Evolutionary conservation across 2,329 filamentous ascomycete species (phyloP), one percentile per base, ranked within the genome.

Genomic region (Monilinia polystroma): DNA sequence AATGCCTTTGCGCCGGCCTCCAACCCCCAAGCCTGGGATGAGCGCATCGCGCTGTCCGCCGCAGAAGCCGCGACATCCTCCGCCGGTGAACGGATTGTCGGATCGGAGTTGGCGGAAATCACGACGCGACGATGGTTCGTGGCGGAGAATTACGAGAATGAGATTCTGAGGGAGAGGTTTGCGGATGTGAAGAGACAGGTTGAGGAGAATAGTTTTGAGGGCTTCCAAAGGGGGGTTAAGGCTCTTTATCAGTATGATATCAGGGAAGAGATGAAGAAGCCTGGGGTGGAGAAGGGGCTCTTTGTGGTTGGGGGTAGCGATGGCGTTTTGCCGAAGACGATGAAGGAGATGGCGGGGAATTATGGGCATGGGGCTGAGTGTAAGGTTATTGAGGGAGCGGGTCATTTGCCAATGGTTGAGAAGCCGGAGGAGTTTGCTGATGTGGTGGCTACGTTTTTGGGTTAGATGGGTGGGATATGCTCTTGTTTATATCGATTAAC

Each of bases 351-450:
- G 83, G 86, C 83, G 65, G 81, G 78, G 0, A 76, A 80, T 23
- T 76, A 92, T 53, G 88, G 89, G 0, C 76, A 80, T 12, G 85
- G 84, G 0, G 84, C 83, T 0, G 82, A 85, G 67, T 82, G 93
- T 70, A 86, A 83, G 75, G 77, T 90, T 67, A 84, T 96, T 12
- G 85, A 90, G 0, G 80, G 83, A 11, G 87, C 91, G 0, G 92
- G 92, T 0, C 92, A 96, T 80, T 78, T 96, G 73, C 92, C 92
- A 0, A 96, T 96, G 91, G 87, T 87, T 58, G 92, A 96, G 78
- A 84, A 86, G 71, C 88, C 90, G 0, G 78, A 81, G 66, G 86
- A 83, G 4, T 93, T 93, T 75, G 88, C 88, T 75, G 79, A 83
- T 38, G 85, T 85, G 56, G 80, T 94, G 2, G 79, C 81, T 53